Evolutionary conservation across 2,329 filamentous ascomycete species (phyloP), one percentile per base, ranked within the genome.

Genomic region (Monilinia laxa): DNA sequence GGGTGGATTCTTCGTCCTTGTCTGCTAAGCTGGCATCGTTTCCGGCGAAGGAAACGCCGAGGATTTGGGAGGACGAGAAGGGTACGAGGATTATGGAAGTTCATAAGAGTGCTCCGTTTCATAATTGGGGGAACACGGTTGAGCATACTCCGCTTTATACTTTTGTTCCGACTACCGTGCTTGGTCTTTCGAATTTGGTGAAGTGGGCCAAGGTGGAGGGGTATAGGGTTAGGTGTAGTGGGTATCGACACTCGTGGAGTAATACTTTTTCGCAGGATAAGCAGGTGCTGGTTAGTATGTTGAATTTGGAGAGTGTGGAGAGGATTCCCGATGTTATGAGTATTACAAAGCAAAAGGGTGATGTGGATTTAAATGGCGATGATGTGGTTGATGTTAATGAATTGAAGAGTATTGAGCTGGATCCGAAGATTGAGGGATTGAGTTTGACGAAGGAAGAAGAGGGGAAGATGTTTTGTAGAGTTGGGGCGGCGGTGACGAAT

Each of bases 231-330:
- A 75, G 80, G 40, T 79, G 78, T 47, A 75, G 76, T 3, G 80
- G 80, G 1, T 82, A 80, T 66, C 75, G 80, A 6, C 80, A 82
- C 68, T 80, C 78, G 9, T 81, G 80, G 79, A 74, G 76, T 6
- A 73, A 77, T 9, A 77, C 80, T 25, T 82, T 80, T 67, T 76
- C 78, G 1, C 72, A 78, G 67, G 73, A 78, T 31, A 78, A 77
- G 35, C 75, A 81, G 58, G 76, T 82, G 20, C 70, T 81, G 54
- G 77, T 82, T 52, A 81, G 80, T 0, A 74, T 81, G 20, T 71
- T 81, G n/a, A 77, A 77, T 59, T 68, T 81, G 10, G 67, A 77
- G 31, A 72, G 75, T 47, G 79, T 78, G 5, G 78, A 77, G 1
- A 74, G 73, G 9, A 67, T 81, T 1, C 80, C 80, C 0, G 79